Evolutionary conservation across 2,329 filamentous ascomycete species (phyloP), one percentile per base, ranked within the genome.

Genomic region (Pyrenochaeta sp.): DNA sequence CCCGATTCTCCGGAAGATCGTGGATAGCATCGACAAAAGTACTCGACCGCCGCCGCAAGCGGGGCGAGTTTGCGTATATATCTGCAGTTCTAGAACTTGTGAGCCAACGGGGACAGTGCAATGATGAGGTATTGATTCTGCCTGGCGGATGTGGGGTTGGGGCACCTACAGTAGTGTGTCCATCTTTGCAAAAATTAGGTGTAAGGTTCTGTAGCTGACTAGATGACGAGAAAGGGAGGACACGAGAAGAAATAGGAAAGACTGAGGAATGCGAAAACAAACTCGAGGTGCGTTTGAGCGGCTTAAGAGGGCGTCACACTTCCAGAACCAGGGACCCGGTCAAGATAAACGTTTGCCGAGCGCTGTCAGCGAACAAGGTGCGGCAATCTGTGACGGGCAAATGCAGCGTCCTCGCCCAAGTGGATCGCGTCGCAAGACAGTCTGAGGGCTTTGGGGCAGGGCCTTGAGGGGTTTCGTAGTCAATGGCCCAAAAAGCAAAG

Each of bases 1-100:
- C 86, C 53, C 84, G 83, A 68, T 92, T 92, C 72, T 93, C 90
- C 7, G 91, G 87, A 48, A 96, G 83, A 81, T 98, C 94, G 78
- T 98, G 94, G 68, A 98, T 97, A 62, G 91, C 94, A 82, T 98
- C 95, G 68, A 97, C 93, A 75, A 96, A 97, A 32, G 93, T 97
- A 64, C 92, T 97, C 67, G 94, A 97, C 78, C 92, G 91, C 68
- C 95, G 89, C 61, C 93, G 89, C 75, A 96, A 96, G 64, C 90
- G 88, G 53, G 92, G 91, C 54, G 93, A 92, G 75, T 91, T 97
- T 63, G 90, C 92, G 75, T 93, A 92, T 66, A 97, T 90, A 74
- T 97, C 92, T 69, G 92, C 92, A 41, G 93, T 97, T 56, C 91
- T 95, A 67, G 43, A 21, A 40, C 45, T 7, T 17, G 54, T 74